These are phyloP conservation scores for Cutaneotrichosporon sp. DNA, from an alignment of 1,284 basidiomycete species.

Conservation along the genomic window DNA sequence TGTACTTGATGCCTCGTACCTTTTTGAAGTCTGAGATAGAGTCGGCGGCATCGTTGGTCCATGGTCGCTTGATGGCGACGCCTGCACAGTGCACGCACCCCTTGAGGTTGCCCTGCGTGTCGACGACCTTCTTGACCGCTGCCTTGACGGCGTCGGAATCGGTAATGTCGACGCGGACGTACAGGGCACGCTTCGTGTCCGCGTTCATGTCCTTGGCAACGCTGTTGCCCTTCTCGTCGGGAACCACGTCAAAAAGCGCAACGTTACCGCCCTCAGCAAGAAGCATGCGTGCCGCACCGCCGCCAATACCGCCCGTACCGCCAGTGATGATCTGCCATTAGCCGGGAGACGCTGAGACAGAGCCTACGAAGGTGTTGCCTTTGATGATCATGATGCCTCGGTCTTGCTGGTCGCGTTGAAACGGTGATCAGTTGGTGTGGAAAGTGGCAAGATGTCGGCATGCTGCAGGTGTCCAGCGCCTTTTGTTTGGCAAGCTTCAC, in stretches of 20 bases:
- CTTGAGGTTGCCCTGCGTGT: constrained; percentile 28
- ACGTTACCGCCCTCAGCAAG: constrained; percentile 25
- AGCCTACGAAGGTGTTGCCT: constrained; percentile 35
- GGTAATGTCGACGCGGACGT: constrained; percentile 34
- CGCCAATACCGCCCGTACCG: constrained; percentile 35
- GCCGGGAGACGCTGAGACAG: no score
- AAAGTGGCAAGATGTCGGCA: no score
- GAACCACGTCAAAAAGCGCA: constrained; percentile 34
- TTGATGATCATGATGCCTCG: constrained; percentile 30
- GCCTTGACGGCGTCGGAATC: constrained; percentile 29
- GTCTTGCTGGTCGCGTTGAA: neutral
- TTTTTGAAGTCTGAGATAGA: constrained; percentile 39
- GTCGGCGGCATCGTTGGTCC: constrained; percentile 38
- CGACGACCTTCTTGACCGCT: constrained; percentile 23
- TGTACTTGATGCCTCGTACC: constrained; percentile 7
- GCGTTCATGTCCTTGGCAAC: constrained; percentile 18
- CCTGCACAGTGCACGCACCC: constrained; percentile 42
- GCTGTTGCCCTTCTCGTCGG: constrained; percentile 24
- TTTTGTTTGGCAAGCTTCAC: no score
- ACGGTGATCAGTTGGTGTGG: no score
- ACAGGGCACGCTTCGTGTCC: constrained; percentile 17
- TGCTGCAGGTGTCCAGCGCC: no score
- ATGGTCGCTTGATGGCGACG: constrained; percentile 34
- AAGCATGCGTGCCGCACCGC: constrained; percentile 23
- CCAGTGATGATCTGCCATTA: constrained; percentile 28